These are phyloP conservation scores for Moesziomyces parantarcticus DNA, from an alignment of 1,284 basidiomycete genomes.

Conservation along the genomic window DNA sequence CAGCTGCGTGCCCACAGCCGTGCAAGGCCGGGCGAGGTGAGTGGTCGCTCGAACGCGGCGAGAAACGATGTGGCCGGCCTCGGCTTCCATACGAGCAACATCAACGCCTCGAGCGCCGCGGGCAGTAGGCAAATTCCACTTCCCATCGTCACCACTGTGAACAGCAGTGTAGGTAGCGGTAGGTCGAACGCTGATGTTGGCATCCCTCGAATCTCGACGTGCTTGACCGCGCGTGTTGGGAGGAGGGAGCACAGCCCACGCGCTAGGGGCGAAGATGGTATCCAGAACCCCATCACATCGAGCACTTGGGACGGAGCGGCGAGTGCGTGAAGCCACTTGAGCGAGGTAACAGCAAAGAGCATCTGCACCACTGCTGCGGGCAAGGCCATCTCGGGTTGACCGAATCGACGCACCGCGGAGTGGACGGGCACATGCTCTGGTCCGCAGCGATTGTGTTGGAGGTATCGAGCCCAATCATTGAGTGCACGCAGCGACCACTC, in stretches of 20 bases:
- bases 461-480: conserved; percentile 32
- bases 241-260: conserved; percentile 9
- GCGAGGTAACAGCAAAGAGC: conserved; percentile 8
- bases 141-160: conserved; percentile 7
- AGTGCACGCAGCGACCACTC: conserved; percentile 31
- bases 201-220: conserved; percentile 6
- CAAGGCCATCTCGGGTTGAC: conserved; percentile 33
- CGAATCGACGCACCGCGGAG: conserved; percentile 32
- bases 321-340: conserved; percentile 27
- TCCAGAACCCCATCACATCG: conserved; percentile 21
- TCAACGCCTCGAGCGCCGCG: conserved; percentile 12
- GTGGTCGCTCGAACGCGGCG: conserved; percentile 20
- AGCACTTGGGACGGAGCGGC: conserved; percentile 20
- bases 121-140: conserved; percentile 20
- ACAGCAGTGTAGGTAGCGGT: conserved; percentile 16
- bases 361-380: conserved; percentile 9
- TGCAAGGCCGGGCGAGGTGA: conserved; percentile 26
- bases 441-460: conserved; percentile 15
- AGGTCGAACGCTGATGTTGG: conserved; percentile 19
- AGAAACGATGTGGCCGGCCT: conserved; percentile 21
- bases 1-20: conserved; percentile 43
- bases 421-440: conserved; percentile 26
- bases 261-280: conserved; percentile 11
- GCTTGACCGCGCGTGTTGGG: conserved; percentile 5
- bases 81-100: conserved; percentile 19